Evolutionary conservation across 2,329 filamentous ascomycete species (phyloP).

Genomic region (Calonectria crousiana): DNA sequence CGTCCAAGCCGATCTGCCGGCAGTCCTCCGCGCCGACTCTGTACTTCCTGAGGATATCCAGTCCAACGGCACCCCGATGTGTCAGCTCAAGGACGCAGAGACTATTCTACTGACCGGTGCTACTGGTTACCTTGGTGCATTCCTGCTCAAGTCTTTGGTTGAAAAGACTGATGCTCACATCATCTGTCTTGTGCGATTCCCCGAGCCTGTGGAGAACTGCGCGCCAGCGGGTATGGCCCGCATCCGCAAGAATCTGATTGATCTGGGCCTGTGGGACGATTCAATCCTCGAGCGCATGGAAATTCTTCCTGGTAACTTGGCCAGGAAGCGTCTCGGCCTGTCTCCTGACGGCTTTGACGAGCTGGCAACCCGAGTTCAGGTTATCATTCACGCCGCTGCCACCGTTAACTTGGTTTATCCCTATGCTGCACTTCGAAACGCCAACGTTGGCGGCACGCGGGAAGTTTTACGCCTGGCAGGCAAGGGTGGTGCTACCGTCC

Average conservation of each 20-base stretch:
- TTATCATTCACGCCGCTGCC: conserved; percentile 82
- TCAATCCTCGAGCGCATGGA: conserved; percentile 83
- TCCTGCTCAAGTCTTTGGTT: conserved; percentile 76
- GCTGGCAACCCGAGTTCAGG: conserved; percentile 74
- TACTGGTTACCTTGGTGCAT: conserved; percentile 82
- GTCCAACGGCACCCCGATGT: conserved; percentile 64
- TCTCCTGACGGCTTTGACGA: conserved; percentile 73
- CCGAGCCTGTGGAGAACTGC: conserved; percentile 74
- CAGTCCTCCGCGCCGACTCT: conserved; percentile 75
- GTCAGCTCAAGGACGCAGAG: conserved; percentile 72
- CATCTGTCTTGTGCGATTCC: conserved; percentile 80
- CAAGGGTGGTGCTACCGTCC: conserved; percentile 76
- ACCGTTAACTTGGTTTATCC: conserved; percentile 87
- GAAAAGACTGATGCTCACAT: conserved; percentile 77
- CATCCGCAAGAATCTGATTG: conserved; percentile 81
- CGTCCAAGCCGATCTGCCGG: conserved; percentile 80
- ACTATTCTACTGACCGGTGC: conserved; percentile 80
- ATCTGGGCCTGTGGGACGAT: conserved; percentile 82
- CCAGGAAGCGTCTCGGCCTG: conserved; percentile 76
- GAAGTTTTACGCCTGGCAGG: conserved; percentile 80
- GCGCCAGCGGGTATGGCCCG: conserved; percentile 77
- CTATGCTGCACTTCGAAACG: conserved; percentile 79
- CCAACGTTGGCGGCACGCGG: conserved; percentile 83
- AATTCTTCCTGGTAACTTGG: conserved; percentile 79
- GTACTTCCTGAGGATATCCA: conserved; percentile 78